Evolutionary conservation across 768 basidiomycete species (phyloP).

Genomic region (Clitopilus hobsonii): DNA sequence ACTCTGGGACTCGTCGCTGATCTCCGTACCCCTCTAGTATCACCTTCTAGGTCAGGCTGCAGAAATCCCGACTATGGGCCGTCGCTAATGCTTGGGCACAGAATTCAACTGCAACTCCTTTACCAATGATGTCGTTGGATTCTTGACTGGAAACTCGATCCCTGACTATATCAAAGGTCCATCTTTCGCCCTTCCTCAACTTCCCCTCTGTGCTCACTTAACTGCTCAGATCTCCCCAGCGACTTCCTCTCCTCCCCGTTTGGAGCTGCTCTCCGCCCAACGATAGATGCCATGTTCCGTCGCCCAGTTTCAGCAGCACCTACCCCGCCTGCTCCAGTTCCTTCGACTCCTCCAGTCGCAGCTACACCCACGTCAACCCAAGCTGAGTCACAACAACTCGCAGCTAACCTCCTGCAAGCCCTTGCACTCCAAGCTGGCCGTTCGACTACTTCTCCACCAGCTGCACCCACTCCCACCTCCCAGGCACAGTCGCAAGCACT

Average conservation of each 20-base stretch:
- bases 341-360: constrained; percentile 17
- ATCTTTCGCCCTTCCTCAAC: constrained; percentile 8
- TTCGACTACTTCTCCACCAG: constrained; percentile 15
- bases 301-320: constrained; percentile 45
- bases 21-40: constrained; percentile 44
- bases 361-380: constrained; percentile 20
- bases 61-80: neutral
- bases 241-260: constrained; percentile 42
- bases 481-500: constrained; percentile 49
- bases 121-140: constrained; percentile 82
- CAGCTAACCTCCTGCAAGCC: constrained; percentile 51
- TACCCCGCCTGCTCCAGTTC: constrained; percentile 17
- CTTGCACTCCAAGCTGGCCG: constrained; percentile 43
- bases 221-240: neutral
- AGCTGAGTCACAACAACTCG: constrained; percentile 44
- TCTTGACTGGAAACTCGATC: constrained; percentile 79
- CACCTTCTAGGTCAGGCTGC: constrained; percentile 66
- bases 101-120: constrained; percentile 97
- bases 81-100: constrained; percentile 16
- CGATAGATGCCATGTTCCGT: constrained; percentile 86
- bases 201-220: neutral
- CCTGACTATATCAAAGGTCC: constrained; percentile 79
- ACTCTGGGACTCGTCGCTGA: constrained; percentile 2
- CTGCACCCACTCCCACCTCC: constrained; percentile 26
- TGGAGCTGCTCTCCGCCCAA: constrained; percentile 80